Base-by-base conservation (phyloP, 1,139 yeast species). In the Taphrina flavorubra region DNA sequence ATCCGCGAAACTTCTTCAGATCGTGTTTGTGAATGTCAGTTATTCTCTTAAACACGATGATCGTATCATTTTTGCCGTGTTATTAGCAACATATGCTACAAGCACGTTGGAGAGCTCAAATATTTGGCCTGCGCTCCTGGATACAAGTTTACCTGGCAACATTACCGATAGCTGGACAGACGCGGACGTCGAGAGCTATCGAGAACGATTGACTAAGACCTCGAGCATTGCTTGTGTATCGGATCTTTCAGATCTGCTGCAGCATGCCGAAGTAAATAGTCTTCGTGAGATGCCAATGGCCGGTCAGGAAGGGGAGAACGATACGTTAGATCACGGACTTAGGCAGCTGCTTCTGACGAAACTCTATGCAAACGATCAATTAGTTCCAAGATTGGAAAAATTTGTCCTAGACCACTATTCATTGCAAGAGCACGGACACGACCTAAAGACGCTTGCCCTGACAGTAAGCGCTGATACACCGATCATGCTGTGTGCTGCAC, bases 401-500 rank as follows among this genome's bases (percentile, higher is more conserved):
- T 64, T 70, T 16, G 68, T 71, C 11, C 47, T 44, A 8, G 47
- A 13, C 13, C n/a, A n/a, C 8, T 44, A 14, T n/a, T 36, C 37
- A 25, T n/a, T 49, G n/a, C 36, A n/a, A 8, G 36, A 51, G 2
- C 20, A 51, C 20, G 53, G 40, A 7, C 71, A 69, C 11, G 74
- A 72, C 53, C 56, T 74, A 20, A 69, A 44, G 8, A 14, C 40
- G 6, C 46, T 61, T 1, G 69, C 74, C 14, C 44, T 65, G 18
- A 70, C 71, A 42, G 74, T 71, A 3, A 71, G 67, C 36, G 56
- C 75, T 8, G 44, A 68, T 5, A 76, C 76, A 14, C 86, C 86
- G 1, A 57, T 88, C 3, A 77, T 90, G 10, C 73, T 91, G 59
- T 84, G 87, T 25, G 84, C 89, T 0, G 82, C 85, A 5, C 83